These are phyloP conservation scores for Conticribra weissflogii DNA, from an alignment of 108 stramenopile genomes.

Conservation along the genomic window DNA sequence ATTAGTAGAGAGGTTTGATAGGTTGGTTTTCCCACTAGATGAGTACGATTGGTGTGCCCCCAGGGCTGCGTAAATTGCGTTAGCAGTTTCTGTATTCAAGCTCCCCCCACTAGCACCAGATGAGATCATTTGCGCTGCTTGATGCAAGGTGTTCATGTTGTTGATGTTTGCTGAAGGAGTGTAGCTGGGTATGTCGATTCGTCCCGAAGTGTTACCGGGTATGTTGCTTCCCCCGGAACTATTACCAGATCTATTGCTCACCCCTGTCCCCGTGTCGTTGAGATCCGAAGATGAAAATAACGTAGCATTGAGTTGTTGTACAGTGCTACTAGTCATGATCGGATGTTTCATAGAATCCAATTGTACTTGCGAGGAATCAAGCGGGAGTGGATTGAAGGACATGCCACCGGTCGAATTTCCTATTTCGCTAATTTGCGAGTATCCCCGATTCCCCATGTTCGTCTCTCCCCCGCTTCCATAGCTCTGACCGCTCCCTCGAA, in stretches of 20 bases:
- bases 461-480: too few species aligned
- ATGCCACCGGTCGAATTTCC: background rate
- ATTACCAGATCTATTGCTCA: background rate
- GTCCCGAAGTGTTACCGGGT: too few species aligned
- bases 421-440: too few species aligned
- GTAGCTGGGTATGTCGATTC: too few species aligned
- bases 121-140: background rate
- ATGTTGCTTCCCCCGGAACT: background rate
- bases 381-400: slow-evolving; percentile 14
- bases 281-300: slow-evolving; percentile 8
- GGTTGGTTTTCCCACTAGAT: slow-evolving; percentile 1
- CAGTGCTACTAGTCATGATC: background rate
- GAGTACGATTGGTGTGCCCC: background rate
- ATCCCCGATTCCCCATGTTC: background rate
- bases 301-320: background rate
- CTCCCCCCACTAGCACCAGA: background rate
- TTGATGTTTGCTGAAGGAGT: too few species aligned
- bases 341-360: slow-evolving; percentile 14
- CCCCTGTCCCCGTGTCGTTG: background rate
- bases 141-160: background rate
- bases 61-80: background rate
- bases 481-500: background rate
- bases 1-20: slow-evolving; percentile 1
- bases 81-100: slow-evolving; percentile 1
- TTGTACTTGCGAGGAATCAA: slow-evolving; percentile 1